Conservation (phyloP, 768 basidiomycete species). For the Hericium rajendrae region DNA sequence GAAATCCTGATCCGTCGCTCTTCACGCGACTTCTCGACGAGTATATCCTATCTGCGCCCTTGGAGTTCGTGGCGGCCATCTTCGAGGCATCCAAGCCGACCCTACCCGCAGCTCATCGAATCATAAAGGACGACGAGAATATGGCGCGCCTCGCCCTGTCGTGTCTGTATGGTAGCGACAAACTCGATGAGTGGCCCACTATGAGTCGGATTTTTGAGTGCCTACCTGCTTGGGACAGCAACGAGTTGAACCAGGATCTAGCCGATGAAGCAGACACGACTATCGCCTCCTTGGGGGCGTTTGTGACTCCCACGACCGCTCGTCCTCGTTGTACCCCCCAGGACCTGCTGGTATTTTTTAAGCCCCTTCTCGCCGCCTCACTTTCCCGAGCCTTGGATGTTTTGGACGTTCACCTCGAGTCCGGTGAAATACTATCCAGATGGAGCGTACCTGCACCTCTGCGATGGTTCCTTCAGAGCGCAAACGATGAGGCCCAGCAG, state of each 20-base stretch:
- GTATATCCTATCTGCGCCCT: slow-evolving; percentile 56
- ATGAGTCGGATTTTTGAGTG: slow-evolving; percentile 96
- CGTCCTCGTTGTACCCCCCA: slow-evolving; percentile 46
- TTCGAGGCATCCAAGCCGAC: slow-evolving; percentile 93
- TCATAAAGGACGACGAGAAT: slow-evolving; percentile 76
- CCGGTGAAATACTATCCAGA: slow-evolving; percentile 81
- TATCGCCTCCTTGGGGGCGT: slow-evolving; percentile 67
- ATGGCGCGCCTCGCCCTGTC: slow-evolving; percentile 82
- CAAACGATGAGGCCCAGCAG: slow-evolving; percentile 56
- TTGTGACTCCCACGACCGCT: slow-evolving; percentile 65
- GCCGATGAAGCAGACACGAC: slow-evolving; percentile 78
- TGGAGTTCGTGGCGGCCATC: slow-evolving; percentile 62
- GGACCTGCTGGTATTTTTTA: slow-evolving; percentile 76
- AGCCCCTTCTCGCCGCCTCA: slow-evolving; percentile 60
- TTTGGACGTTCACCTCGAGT: slow-evolving; percentile 88
- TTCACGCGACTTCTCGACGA: slow-evolving; percentile 59
- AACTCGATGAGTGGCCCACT: slow-evolving; percentile 60
- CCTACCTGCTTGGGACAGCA: slow-evolving; percentile 80
- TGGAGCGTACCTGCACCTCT: slow-evolving; percentile 81
- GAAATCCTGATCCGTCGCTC: slow-evolving; percentile 58
- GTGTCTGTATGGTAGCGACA: slow-evolving; percentile 76
- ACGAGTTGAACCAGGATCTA: slow-evolving; percentile 46
- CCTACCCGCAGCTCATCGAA: slow-evolving; percentile 53
- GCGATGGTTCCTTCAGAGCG: slow-evolving; percentile 84
- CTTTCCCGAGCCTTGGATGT: slow-evolving; percentile 82